These are phyloP conservation scores for Geosmithia morbida DNA, from an alignment of 2,329 filamentous ascomycete species.

Conservation along the genomic window DNA sequence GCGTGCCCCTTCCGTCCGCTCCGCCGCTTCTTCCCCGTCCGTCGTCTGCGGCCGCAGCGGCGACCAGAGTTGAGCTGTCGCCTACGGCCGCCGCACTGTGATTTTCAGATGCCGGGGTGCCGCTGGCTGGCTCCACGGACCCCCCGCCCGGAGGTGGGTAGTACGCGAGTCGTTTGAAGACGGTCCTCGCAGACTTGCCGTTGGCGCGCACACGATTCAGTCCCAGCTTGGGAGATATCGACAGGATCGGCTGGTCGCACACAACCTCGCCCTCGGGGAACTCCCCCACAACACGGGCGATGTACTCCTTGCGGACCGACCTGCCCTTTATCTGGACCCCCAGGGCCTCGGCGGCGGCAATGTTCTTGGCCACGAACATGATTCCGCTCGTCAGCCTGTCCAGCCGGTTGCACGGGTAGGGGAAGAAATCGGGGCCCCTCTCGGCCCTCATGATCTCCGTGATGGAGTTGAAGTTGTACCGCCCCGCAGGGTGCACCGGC, in stretches of 20 bases:
- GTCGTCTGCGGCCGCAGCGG: slow-evolving; percentile 8
- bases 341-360: slow-evolving; percentile 64
- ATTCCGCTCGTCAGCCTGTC: slow-evolving; percentile 89
- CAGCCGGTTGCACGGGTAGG: slow-evolving; percentile 75
- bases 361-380: slow-evolving; percentile 93
- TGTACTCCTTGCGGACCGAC: slow-evolving; percentile 87
- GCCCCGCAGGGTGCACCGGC: slow-evolving; percentile 86
- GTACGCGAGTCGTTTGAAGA: slow-evolving; percentile 88
- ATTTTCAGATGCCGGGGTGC: too few species aligned
- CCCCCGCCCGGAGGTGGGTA: slow-evolving; percentile 38
- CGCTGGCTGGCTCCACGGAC: neutral
- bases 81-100: slow-evolving; percentile 1
- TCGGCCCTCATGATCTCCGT: slow-evolving; percentile 86
- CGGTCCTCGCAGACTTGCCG: slow-evolving; percentile 77
- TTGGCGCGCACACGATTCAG: slow-evolving; percentile 89
- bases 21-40: neutral
- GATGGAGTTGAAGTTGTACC: slow-evolving; percentile 92
- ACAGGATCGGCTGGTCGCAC: slow-evolving; percentile 85
- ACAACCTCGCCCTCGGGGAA: slow-evolving; percentile 87
- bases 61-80: neutral
- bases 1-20: slow-evolving; percentile 11
- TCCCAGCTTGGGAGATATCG: slow-evolving; percentile 89
- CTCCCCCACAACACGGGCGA: slow-evolving; percentile 78
- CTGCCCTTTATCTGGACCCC: slow-evolving; percentile 62
- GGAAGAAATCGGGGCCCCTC: slow-evolving; percentile 36